A percentile compares a stretch with the other conserved stretches of the same genome.
These are phyloP conservation scores for Colletotrichum sp. DNA, from an alignment of 2,329 filamentous ascomycete species.

Conservation along the genomic window DNA sequence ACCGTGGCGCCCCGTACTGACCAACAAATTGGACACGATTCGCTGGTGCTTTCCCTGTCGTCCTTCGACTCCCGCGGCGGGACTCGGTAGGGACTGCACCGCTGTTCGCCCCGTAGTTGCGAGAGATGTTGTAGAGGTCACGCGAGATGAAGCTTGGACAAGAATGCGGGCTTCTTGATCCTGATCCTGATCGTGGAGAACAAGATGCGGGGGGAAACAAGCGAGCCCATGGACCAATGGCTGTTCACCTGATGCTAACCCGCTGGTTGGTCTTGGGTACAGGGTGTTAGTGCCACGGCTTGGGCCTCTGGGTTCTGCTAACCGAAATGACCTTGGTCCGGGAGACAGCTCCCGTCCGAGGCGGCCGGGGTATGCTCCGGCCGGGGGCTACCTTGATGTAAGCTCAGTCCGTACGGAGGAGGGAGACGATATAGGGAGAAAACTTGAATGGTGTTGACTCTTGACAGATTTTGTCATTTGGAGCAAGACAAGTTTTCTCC, in stretches of 20 bases:
- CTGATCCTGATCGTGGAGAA: neutral
- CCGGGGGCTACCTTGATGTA: neutral
- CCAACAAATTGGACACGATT: neutral
- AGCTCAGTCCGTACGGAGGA: neutral
- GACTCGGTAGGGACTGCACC: neutral
- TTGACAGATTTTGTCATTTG: neutral
- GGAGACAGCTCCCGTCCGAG: neutral
- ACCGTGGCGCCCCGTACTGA: neutral
- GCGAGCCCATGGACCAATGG: conserved; percentile 1
- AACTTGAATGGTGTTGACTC: neutral
- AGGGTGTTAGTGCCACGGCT: neutral
- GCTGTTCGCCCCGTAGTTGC: neutral
- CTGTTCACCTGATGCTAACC: neutral
- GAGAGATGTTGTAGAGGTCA: neutral
- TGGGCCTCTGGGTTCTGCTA: neutral
- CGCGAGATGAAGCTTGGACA: neutral
- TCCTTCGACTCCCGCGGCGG: neutral
- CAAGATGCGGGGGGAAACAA: conserved; percentile 12
- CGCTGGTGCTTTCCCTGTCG: neutral
- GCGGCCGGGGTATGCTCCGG: neutral
- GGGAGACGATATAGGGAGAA: neutral
- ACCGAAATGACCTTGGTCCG: conserved; percentile 8
- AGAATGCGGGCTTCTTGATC: neutral
- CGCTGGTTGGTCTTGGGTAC: neutral
- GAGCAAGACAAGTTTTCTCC: neutral